A percentile compares a stretch with the other conserved stretches of the same genome.
Conservation (phyloP, 225 moss, liverwort and hornwort genomes). For the Thuidium tamariscinum region DNA sequence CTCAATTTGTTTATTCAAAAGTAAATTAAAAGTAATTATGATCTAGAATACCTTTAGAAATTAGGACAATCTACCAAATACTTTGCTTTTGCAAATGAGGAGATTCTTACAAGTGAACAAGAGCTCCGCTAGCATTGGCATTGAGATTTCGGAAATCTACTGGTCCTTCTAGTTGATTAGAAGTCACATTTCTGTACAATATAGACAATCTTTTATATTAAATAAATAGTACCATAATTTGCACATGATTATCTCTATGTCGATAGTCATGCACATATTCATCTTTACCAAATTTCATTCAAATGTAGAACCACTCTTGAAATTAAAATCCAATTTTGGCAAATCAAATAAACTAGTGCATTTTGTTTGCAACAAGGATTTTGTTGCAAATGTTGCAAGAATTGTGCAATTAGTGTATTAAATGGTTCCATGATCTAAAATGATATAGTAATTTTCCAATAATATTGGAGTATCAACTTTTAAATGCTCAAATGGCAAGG, state of each 20-base stretch:
- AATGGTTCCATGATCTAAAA: background rate
- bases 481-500: background rate
- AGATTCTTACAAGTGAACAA: background rate
- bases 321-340: background rate
- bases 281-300: background rate
- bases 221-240: background rate
- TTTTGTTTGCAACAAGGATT: background rate
- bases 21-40: background rate
- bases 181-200: background rate
- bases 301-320: background rate
- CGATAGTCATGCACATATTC: background rate
- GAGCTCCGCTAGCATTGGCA: background rate
- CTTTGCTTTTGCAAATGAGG: background rate
- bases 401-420: background rate
- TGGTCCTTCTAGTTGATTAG: background rate
- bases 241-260: rapidly evolving
- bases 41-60: background rate
- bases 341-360: background rate
- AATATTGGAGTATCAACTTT: background rate
- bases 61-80: background rate
- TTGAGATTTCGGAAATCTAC: background rate
- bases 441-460: background rate
- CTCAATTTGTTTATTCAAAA: background rate
- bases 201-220: background rate
- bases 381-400: background rate